These are phyloP conservation scores for Moesziomyces sp. DNA, from an alignment of 1,284 basidiomycete genomes.

Conservation along the genomic window DNA sequence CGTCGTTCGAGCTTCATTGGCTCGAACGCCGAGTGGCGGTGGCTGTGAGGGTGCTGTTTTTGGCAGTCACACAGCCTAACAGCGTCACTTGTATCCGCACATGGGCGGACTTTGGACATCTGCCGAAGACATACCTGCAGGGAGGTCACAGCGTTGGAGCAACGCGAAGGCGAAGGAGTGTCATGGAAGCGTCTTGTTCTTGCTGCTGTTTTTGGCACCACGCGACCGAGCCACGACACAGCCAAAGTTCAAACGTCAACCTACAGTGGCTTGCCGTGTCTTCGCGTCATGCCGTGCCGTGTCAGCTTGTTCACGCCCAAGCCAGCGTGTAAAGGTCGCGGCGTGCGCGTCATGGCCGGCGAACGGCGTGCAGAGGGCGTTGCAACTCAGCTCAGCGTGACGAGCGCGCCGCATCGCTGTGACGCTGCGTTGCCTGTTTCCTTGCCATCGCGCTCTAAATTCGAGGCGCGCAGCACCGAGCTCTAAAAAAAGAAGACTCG, in stretches of 20 bases:
- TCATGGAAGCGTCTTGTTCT: background rate
- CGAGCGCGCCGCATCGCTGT: background rate
- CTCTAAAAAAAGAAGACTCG: slow-evolving; percentile 26
- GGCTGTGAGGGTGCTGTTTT: background rate
- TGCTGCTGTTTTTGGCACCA: background rate
- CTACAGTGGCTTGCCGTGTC: background rate
- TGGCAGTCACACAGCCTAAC: too few species aligned
- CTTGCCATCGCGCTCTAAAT: background rate
- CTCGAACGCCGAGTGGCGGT: background rate
- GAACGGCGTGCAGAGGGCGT: background rate
- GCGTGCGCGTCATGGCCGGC: background rate
- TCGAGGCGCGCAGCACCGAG: background rate
- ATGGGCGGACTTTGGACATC: background rate
- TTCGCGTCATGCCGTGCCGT: background rate
- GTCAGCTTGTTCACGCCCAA: background rate
- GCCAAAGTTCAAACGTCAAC: background rate
- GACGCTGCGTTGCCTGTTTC: background rate
- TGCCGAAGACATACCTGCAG: too few species aligned
- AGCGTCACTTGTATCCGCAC: background rate
- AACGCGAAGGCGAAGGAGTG: background rate
- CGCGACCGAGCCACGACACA: background rate
- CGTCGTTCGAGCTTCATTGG: too few species aligned
- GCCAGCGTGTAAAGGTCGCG: too few species aligned
- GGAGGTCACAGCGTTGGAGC: too few species aligned
- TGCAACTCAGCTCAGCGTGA: background rate